A percentile compares a stretch with the other conserved stretches of the same genome.
Evolutionary conservation across 2,329 filamentous ascomycete genomes (phyloP).

Genomic region (Neurospora crassa): DNA sequence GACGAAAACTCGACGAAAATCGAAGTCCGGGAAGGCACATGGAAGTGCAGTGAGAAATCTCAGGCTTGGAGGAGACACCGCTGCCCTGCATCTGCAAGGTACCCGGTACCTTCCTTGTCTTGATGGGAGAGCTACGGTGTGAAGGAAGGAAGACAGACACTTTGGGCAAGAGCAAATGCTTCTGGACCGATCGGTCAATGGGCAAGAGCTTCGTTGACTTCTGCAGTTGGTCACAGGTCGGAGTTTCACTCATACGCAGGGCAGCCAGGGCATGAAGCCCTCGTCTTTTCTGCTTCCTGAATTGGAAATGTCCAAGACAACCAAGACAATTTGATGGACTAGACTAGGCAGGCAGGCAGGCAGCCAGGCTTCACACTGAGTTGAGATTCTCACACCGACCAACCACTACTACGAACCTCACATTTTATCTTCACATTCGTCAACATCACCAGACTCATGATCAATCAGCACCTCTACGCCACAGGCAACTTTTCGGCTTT

Average conservation of each 20-base stretch:
- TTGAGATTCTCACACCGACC: background rate
- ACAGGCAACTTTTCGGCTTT: background rate
- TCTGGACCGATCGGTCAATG: background rate
- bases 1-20: background rate
- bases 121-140: background rate
- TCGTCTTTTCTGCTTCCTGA: background rate
- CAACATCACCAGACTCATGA: background rate
- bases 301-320: background rate
- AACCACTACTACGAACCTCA: background rate
- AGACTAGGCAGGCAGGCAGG: no score
- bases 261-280: background rate
- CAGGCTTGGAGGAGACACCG: background rate
- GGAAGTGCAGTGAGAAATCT: background rate
- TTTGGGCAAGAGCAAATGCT: background rate
- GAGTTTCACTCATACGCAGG: background rate
- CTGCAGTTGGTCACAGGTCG: background rate
- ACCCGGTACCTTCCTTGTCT: background rate
- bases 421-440: background rate
- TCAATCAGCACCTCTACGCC: background rate
- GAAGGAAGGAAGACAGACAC: background rate
- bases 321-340: background rate
- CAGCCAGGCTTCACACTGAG: background rate
- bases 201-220: background rate
- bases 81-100: background rate
- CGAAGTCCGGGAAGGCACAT: background rate